These are phyloP conservation scores for Chenopodium album DNA, from an alignment of 148 eudicot genomes.

Conservation along the genomic window DNA sequence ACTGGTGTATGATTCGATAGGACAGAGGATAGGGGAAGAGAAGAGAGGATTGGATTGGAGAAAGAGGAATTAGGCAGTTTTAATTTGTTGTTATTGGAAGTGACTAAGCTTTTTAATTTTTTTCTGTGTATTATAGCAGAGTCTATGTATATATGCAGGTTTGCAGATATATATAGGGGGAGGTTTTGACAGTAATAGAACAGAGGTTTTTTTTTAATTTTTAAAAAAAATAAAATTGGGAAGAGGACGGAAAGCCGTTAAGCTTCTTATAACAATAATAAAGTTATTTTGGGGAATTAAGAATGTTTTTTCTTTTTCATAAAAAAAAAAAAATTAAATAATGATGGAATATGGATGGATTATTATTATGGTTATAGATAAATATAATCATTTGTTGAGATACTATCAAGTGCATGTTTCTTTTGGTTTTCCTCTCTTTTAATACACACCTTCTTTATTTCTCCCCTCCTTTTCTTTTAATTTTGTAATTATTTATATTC, in stretches of 20 bases:
- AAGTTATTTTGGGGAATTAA: not conserved
- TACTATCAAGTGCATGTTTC: not conserved
- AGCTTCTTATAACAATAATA: not conserved
- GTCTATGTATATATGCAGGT: too few species aligned
- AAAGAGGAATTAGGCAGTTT: too few species aligned
- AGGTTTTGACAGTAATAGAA: not conserved
- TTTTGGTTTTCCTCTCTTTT: constrained; percentile 10
- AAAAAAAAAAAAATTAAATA: too few species aligned
- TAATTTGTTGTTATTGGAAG: too few species aligned
- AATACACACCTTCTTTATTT: not conserved
- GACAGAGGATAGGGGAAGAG: not conserved
- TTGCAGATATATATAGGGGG: not conserved
- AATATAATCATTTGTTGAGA: not conserved
- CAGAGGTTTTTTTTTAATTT: not conserved
- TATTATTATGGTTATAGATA: too few species aligned
- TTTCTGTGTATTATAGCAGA: not conserved
- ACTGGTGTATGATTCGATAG: not conserved
- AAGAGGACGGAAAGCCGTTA: constrained; percentile 14
- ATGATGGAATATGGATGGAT: not conserved
- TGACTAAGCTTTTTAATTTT: too few species aligned
- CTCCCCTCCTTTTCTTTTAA: not conserved
- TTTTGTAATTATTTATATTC: not conserved
- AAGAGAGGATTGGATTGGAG: not conserved
- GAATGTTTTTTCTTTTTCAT: not conserved
- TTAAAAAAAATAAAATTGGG: not conserved